These are phyloP conservation scores for Aureobasidium uvarum DNA, from an alignment of 2,329 filamentous ascomycete genomes.

Conservation along the genomic window DNA sequence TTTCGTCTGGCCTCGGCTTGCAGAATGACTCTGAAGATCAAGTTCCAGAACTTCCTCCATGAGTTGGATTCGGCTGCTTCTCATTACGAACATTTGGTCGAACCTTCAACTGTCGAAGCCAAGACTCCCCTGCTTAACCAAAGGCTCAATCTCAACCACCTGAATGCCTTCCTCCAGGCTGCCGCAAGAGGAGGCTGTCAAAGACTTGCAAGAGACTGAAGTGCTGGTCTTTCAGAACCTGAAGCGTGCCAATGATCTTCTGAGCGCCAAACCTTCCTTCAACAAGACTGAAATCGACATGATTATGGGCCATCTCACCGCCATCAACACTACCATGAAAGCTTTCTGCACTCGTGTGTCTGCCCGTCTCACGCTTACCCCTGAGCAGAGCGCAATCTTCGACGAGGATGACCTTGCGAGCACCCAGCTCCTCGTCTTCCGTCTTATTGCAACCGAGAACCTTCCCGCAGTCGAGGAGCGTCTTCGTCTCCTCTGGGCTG, in stretches of 20 bases:
- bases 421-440: not conserved
- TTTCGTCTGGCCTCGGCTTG: not conserved
- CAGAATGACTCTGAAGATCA: not conserved
- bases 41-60: not conserved
- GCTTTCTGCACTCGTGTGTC: slow-evolving; percentile 1
- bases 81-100: not conserved
- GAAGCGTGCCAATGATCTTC: not conserved
- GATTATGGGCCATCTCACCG: not conserved
- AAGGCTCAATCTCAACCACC: not conserved
- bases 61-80: not conserved
- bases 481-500: not conserved
- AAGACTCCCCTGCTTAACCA: not conserved
- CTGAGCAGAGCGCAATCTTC: not conserved
- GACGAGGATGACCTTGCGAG: not conserved
- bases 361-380: not conserved
- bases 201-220: not conserved
- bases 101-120: not conserved
- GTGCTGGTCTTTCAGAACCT: not conserved
- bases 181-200: not conserved
- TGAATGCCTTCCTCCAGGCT: not conserved
- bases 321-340: not conserved
- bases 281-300: not conserved
- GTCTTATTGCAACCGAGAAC: not conserved
- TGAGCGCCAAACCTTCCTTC: not conserved
- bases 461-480: not conserved